Evolutionary conservation across 441 rosid genomes (phyloP).

Genomic region (Erysimum pusillum): DNA sequence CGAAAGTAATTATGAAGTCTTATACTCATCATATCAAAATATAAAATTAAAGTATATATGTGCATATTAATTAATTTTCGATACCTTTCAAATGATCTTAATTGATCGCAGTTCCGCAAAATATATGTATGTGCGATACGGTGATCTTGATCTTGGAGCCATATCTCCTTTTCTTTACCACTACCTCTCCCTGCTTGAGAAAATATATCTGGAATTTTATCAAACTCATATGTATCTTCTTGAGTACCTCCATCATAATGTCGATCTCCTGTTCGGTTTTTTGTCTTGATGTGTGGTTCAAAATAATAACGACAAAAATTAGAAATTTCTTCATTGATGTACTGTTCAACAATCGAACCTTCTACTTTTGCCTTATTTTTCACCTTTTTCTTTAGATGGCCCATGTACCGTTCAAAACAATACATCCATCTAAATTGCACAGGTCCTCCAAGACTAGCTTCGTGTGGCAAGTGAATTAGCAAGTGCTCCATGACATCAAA

Average conservation of each 20-base stretch:
- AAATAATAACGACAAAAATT: background rate
- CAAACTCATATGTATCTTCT: too few relatives aligned
- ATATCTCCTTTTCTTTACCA: background rate
- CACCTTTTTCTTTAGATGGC: background rate
- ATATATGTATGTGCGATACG: background rate
- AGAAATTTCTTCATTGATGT: background rate
- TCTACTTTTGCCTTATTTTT: background rate
- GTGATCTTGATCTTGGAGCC: background rate
- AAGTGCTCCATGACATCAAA: background rate
- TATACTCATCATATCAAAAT: background rate
- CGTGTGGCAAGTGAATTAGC: background rate
- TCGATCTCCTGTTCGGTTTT: background rate
- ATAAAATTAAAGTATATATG: background rate
- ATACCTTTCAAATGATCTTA: background rate
- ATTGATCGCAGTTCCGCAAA: background rate
- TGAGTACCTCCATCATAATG: slow-evolving; percentile 7
- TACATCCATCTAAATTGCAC: background rate
- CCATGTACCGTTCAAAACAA: background rate
- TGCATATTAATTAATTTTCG: background rate
- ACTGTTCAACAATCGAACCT: background rate
- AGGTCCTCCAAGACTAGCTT: background rate
- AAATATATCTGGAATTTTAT: background rate
- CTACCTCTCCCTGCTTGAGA: background rate
- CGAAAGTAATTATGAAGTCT: too few relatives aligned
- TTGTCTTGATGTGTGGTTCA: background rate